A percentile compares a stretch with the other conserved stretches of the same genome.
phyloP scores from a whole-genome alignment of 129 eudicot species.

The Mikania micrantha region DNA sequence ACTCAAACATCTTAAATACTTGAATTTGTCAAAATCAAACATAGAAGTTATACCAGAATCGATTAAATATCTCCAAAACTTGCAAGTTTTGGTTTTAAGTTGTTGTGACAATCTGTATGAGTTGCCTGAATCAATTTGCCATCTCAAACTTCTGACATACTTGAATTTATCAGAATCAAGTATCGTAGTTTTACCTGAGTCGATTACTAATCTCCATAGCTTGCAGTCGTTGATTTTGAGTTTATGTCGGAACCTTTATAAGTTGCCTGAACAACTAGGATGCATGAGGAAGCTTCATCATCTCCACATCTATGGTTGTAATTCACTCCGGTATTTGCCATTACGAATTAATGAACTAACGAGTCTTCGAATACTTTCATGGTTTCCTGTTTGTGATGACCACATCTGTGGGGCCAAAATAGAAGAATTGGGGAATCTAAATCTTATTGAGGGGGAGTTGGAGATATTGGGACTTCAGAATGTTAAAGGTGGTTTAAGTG shows the following conservation, averaged over 20 bases:
- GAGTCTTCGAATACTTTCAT: not conserved
- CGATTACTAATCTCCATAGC: not conserved
- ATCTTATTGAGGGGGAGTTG: not conserved
- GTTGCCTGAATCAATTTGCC: too few species aligned
- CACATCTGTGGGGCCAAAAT: not conserved
- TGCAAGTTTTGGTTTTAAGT: slow-evolving; percentile 12
- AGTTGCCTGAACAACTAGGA: not conserved
- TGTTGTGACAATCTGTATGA: not conserved
- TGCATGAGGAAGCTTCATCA: not conserved
- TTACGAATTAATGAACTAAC: not conserved
- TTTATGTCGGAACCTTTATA: not conserved
- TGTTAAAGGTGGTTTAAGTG: not conserved
- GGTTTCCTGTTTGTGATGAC: not conserved
- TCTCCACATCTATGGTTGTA: not conserved
- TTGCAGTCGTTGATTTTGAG: not conserved
- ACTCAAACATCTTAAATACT: slow-evolving; percentile 10
- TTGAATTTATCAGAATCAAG: too few species aligned
- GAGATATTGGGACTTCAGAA: not conserved
- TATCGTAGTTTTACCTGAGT: not conserved
- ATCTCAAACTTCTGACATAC: too few species aligned
- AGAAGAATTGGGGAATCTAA: not conserved
- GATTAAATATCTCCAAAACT: slow-evolving; percentile 25
- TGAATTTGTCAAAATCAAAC: slow-evolving; percentile 16
- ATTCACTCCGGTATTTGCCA: not conserved
- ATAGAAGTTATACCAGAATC: too few species aligned